These are phyloP conservation scores for Solanum microdontum DNA, from an alignment of 257 asterid species.

Conservation along the genomic window DNA sequence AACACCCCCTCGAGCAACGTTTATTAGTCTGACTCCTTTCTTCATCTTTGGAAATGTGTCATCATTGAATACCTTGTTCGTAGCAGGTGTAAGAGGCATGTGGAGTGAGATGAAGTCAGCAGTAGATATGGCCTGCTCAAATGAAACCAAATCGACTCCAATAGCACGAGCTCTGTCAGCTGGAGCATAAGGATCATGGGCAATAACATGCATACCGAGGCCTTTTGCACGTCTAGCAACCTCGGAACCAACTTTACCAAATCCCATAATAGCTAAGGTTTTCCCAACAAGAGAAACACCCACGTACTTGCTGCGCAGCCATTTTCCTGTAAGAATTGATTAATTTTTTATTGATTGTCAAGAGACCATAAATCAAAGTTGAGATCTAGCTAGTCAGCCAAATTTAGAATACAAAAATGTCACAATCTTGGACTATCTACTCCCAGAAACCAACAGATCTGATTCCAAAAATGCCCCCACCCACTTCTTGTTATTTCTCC, in stretches of 20 bases:
- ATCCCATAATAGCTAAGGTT: conserved; percentile 90
- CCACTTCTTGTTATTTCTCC: neutral
- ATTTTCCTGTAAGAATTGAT: conserved; percentile 43
- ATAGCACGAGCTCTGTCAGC: conserved; percentile 93
- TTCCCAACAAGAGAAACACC: conserved; percentile 90
- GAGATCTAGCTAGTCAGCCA: neutral
- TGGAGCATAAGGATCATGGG: conserved; percentile 97
- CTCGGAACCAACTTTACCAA: conserved; percentile 77
- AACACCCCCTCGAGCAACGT: conserved; percentile 96
- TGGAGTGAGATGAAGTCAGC: conserved; percentile 91
- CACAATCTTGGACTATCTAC: neutral
- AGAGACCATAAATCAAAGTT: neutral
- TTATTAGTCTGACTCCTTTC: conserved; percentile 68
- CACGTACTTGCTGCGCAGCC: conserved; percentile 61
- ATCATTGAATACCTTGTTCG: conserved; percentile 70
- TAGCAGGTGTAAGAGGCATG: conserved; percentile 94
- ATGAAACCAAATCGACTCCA: conserved; percentile 83
- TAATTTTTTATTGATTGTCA: neutral
- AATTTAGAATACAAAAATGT: neutral
- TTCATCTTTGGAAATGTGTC: conserved; percentile 83
- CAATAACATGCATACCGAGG: conserved; percentile 84
- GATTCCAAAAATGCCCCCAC: neutral
- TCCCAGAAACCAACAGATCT: neutral
- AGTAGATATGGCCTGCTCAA: conserved; percentile 68
- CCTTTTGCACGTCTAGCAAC: conserved; percentile 90